Base-by-base conservation (phyloP, 2,329 filamentous ascomycete species). In the Chaetomiaceae sp. region DNA sequence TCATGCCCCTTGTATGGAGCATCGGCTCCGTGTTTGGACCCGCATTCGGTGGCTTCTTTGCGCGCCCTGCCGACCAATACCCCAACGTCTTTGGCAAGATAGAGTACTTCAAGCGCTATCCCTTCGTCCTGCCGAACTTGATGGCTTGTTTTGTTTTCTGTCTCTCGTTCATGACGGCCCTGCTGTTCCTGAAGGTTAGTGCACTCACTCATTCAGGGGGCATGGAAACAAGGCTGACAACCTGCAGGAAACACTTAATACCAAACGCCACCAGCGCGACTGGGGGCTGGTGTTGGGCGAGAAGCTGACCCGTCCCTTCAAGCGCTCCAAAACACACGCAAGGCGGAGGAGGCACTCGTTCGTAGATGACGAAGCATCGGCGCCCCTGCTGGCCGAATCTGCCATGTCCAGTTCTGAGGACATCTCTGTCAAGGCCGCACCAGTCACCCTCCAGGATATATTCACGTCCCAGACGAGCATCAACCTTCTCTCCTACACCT, bases 1-100 rank as follows among this genome's bases (percentile, higher is more conserved):
- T 97, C 40, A 96, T 97, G 91, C 92, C 92, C 4, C 71, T 97
- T 14, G 87, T 81, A 27, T 97, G 89, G 86, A 90, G 85, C 10
- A 73, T 96, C 46, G 92, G 92, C 0, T 87, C 83, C 31, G 89
- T 96, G 33, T 87, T 96, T 59, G 92, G 92, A 0, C 92, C 92
- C 1, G 85, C 83, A 4, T 86, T 97, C 62, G 92, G 92, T 23
- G 92, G 92, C 4, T 84, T 89, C 55, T 81, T 97, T 54, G 89
- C 90, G 8, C 85, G 89, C 52, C 92, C 92, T 0, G 82, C 85
- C 1, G 77, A 85, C 53, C 84, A 90, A 51, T 83, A 86, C 62
- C 89, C 90, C 0, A 68, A 69, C 2, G 51, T 89, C 3, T 95
- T 95, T 61, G 83, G 83, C 5, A 68, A 78, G 33, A 81, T 74